These are phyloP conservation scores for Leucaena leucocephala DNA, from an alignment of 306 rosid species.

Conservation along the genomic window DNA sequence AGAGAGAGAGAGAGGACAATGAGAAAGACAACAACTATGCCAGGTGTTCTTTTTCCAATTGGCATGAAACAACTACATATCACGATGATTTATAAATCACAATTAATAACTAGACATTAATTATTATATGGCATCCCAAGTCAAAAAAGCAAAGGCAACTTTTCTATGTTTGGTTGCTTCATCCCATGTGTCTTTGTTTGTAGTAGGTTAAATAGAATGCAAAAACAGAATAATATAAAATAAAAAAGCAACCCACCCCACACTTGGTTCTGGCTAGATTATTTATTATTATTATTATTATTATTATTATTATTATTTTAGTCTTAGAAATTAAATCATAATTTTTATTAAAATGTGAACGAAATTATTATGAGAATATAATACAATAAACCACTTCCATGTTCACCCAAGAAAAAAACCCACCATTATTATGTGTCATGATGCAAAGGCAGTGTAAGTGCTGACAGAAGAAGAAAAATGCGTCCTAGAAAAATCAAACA, in stretches of 20 bases:
- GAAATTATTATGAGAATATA: background rate
- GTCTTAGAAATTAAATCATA: background rate
- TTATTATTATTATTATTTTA: no score
- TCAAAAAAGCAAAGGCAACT: background rate
- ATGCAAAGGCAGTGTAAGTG: background rate
- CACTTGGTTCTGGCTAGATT: no score
- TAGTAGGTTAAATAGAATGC: background rate
- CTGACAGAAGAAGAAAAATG: background rate
- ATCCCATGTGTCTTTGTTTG: background rate
- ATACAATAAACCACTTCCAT: background rate
- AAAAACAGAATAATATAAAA: no score
- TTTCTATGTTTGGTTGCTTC: background rate
- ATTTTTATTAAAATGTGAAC: background rate
- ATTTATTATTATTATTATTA: no score
- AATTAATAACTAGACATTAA: background rate
- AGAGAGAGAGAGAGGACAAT: no score
- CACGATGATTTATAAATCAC: background rate
- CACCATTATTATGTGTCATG: background rate
- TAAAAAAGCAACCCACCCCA: no score
- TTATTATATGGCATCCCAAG: background rate
- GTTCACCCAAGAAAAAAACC: background rate
- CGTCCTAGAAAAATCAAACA: background rate
- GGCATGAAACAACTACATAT: no score
- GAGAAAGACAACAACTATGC: slow-evolving; percentile 15
- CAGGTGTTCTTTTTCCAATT: no score